Percentiles rank a stretch among this genome's conserved stretches.
phyloP scores from a whole-genome alignment of 176 grass and related monocot species.

The Triticum timopheevii region DNA sequence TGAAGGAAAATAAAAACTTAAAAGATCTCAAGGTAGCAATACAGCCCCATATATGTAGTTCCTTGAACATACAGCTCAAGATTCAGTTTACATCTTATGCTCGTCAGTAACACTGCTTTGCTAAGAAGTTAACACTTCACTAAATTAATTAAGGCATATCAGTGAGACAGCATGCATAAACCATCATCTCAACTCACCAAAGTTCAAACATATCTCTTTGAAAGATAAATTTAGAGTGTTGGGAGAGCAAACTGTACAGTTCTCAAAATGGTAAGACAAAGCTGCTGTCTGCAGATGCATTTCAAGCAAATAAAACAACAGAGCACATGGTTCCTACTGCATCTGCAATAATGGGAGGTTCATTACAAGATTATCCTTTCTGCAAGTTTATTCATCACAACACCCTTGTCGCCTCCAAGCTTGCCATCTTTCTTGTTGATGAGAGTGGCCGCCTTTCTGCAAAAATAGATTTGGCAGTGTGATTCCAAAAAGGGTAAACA shows the following conservation, averaged over 20 bases:
- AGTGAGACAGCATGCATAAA: background rate
- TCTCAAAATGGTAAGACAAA: background rate
- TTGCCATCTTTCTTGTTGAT: too few relatives aligned
- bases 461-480: background rate
- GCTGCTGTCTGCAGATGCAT: too few relatives aligned
- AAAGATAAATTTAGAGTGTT: background rate
- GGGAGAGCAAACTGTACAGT: background rate
- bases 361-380: background rate
- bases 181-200: background rate
- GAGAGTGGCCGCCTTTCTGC: background rate
- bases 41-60: background rate
- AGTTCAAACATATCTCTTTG: background rate
- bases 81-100: background rate
- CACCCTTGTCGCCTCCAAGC: too few relatives aligned
- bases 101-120: too few relatives aligned
- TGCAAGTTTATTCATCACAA: background rate
- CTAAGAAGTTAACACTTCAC: too few relatives aligned
- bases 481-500: background rate
- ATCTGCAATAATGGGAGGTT: background rate
- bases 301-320: too few relatives aligned
- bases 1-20: background rate
- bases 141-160: too few relatives aligned
- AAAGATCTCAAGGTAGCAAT: background rate
- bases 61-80: background rate
- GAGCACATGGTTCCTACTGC: background rate